These are phyloP conservation scores for Eimeria acervulina DNA, from an alignment of 169 alveolate species.

Conservation along the genomic window DNA sequence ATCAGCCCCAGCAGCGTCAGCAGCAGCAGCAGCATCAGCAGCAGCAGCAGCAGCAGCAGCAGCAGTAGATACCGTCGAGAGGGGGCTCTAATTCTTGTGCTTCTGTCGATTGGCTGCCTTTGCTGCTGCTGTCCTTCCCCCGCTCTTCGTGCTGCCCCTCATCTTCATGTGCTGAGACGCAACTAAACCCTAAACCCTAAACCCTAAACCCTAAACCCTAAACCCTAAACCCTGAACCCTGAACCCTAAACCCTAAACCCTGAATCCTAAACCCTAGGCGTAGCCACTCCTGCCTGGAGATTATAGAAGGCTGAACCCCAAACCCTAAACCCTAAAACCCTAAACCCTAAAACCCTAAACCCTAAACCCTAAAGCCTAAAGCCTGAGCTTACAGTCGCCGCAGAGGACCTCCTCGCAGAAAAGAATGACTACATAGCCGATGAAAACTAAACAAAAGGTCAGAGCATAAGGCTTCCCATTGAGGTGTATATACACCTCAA, in stretches of 20 bases:
- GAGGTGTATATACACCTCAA: slow-evolving; percentile 12
- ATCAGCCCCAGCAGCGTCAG: too few relatives aligned
- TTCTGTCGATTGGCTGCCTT: not conserved
- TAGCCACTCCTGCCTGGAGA: not conserved
- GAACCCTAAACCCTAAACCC: slow-evolving; percentile 2
- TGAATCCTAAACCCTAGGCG: not conserved
- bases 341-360: not conserved
- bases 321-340: not conserved
- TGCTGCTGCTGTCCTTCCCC: slow-evolving; percentile 4
- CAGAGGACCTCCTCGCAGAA: slow-evolving; percentile 65
- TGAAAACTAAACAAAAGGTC: slow-evolving; percentile 34
- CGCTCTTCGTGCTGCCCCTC: not conserved
- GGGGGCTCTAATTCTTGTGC: not conserved
- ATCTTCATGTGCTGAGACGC: not conserved
- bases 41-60: not conserved
- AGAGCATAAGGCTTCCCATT: not conserved
- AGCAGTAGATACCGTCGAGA: not conserved
- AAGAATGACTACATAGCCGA: slow-evolving; percentile 59
- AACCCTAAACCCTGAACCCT: slow-evolving; percentile 15
- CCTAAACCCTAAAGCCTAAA: slow-evolving; percentile 16
- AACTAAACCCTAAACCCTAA: slow-evolving; percentile 29
- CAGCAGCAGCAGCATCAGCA: not conserved
- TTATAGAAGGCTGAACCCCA: not conserved
- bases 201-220: slow-evolving; percentile 17
- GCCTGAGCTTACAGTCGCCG: not conserved